These are phyloP conservation scores for Citrus reticulata DNA, from an alignment of 345 rosid species.

Conservation along the genomic window DNA sequence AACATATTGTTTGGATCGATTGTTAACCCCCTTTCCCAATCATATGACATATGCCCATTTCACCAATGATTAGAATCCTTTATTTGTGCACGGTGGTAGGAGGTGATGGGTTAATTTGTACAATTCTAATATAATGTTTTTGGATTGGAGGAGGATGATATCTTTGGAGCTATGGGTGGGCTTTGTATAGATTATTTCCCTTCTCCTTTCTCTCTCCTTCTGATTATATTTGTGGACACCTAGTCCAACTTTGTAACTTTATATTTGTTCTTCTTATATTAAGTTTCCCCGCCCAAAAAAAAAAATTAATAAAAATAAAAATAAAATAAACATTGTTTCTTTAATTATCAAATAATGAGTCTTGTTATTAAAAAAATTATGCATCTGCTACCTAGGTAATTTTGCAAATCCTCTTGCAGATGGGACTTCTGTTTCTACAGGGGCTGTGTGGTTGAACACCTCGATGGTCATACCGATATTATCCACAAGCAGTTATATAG, in stretches of 20 bases:
- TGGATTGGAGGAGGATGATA: too few species aligned
- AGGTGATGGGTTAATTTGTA: too few species aligned
- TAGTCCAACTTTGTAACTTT: too few species aligned
- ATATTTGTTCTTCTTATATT: too few species aligned
- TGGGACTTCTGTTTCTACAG: conserved; percentile 96
- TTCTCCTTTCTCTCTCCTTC: too few species aligned
- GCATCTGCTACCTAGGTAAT: conserved; percentile 1
- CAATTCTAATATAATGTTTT: too few species aligned
- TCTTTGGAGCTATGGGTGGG: too few species aligned
- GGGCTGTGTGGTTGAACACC: conserved; percentile 89
- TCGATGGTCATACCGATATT: conserved; percentile 93
- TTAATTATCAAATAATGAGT: not conserved
- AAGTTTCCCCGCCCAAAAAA: too few species aligned
- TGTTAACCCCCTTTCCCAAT: not conserved
- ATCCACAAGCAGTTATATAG: conserved; percentile 79
- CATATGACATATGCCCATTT: not conserved
- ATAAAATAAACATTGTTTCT: not conserved
- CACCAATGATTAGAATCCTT: not conserved
- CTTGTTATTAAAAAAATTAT: not conserved
- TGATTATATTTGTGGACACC: too few species aligned
- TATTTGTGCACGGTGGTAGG: not conserved
- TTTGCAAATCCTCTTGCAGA: conserved; percentile 42
- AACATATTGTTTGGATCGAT: not conserved
- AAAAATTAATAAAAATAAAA: too few species aligned
- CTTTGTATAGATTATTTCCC: too few species aligned